Evolutionary conservation across 805 yeast species (phyloP), one percentile per base, ranked within the genome.

Genomic region (Lipomyces sp.): DNA sequence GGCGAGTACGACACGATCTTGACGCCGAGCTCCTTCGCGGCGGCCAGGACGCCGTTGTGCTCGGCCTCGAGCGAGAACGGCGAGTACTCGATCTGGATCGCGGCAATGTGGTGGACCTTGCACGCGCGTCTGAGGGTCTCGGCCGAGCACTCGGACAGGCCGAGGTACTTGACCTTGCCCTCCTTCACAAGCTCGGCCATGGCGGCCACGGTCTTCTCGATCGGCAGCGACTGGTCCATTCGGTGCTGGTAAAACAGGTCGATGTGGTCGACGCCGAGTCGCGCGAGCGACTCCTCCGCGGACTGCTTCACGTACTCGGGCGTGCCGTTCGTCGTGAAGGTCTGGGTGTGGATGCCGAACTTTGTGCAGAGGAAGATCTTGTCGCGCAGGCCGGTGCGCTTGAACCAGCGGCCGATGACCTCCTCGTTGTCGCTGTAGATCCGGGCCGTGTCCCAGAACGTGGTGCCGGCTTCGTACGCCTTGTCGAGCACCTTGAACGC

Each of bases 1-100:
- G 96, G 96, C 29, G 95, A 84, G 68, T 89, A 89, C 31, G 90
- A 86, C 51, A 86, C 72, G 29, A 86, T 71, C 14, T 91, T 84
- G 49, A 89, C 77, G 14, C 73, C 73, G 32, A 74, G 67, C 53
- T 83, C 79, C 19, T 77, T 75, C 56, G 83, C 79, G 8, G 77
- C 74, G 2, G 74, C 78, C 54, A 82, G 77, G 22, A 84, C 74
- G 1, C 91, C 95, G 65, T 85, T 80, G 3, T 65, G 51, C 39
- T 80, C 63, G 36, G 83, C 76, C 18, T 84, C 86, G 42, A 79
- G 76, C 13, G 80, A 67, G 70, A 83, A 79, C 50, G 90, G 64
- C 2, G 95, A 86, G 55, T 83, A 77, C 68, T 89, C 97, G 39
- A 84, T 74, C 70, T 89, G 96, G 39, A 84, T 86, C 58, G 80